Evolutionary conservation across 495 filamentous ascomycete species (phyloP).

Genomic region (Articulospora tetracladia): DNA sequence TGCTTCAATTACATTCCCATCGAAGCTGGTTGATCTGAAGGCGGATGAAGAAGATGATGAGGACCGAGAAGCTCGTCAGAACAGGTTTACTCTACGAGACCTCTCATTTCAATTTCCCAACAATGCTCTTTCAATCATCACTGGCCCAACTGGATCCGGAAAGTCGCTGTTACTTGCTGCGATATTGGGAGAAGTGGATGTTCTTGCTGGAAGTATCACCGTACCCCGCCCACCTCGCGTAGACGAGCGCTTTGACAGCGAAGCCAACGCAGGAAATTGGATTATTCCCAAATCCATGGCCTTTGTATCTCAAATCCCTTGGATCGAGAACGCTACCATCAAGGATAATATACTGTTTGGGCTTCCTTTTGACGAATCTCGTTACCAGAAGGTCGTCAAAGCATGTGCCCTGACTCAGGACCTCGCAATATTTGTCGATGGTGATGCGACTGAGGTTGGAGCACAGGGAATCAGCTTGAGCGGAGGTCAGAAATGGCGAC

Average conservation of each 20-base stretch:
- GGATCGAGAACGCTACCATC: constrained; percentile 52
- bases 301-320: constrained; percentile 47
- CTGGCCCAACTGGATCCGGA: constrained; percentile 53
- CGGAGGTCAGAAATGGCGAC: constrained; percentile 67
- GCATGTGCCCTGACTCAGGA: constrained; percentile 64
- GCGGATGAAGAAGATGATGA: constrained; percentile 1
- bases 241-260: constrained; percentile 36
- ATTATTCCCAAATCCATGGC: constrained; percentile 41
- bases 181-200: constrained; percentile 53
- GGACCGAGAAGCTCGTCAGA: background rate
- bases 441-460: constrained; percentile 67
- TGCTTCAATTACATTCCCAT: constrained; percentile 18
- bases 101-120: constrained; percentile 22
- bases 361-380: constrained; percentile 36
- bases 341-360: constrained; percentile 57
- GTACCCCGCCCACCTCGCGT: constrained; percentile 36
- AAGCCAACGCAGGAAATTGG: constrained; percentile 47
- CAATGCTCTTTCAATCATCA: constrained; percentile 28
- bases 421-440: constrained; percentile 57
- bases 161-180: constrained; percentile 54
- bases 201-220: constrained; percentile 40
- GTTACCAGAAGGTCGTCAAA: constrained; percentile 53
- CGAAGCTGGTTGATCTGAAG: background rate
- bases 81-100: constrained; percentile 20
- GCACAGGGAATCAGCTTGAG: constrained; percentile 67